phyloP scores from a whole-genome alignment of 208 protist species.

The Porcisia deanei region DNA sequence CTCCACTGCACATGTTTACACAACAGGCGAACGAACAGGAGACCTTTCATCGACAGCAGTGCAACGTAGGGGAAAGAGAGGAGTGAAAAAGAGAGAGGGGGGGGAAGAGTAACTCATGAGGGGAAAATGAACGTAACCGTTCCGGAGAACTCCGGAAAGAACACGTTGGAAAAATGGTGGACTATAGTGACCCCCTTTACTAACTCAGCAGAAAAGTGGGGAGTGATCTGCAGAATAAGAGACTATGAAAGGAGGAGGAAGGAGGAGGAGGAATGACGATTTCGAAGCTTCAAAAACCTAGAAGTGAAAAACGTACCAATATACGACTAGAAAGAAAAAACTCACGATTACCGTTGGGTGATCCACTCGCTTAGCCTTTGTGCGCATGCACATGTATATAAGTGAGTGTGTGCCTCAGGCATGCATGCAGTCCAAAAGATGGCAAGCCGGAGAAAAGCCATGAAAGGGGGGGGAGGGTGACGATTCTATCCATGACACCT shows the following conservation, averaged over 20 bases:
- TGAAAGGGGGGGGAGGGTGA: too few species aligned
- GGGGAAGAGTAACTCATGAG: too few species aligned
- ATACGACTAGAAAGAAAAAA: constrained; percentile 1
- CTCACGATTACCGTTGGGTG: not conserved
- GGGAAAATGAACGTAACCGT: too few species aligned
- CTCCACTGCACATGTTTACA: not conserved
- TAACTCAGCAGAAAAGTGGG: too few species aligned
- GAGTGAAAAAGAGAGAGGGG: not conserved
- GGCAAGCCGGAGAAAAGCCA: too few species aligned
- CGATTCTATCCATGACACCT: too few species aligned
- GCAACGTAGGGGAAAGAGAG: not conserved
- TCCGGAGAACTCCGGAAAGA: too few species aligned
- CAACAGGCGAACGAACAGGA: not conserved
- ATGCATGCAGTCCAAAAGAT: not conserved
- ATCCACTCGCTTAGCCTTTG: not conserved
- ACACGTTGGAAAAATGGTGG: too few species aligned
- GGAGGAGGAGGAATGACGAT: not conserved
- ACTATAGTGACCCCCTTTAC: too few species aligned
- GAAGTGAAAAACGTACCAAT: not conserved
- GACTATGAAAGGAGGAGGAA: not conserved
- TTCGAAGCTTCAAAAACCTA: not conserved
- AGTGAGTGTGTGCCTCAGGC: not conserved
- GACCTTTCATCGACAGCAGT: not conserved
- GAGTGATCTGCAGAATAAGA: too few species aligned
- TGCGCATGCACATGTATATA: not conserved